phyloP scores from a whole-genome alignment of 352 stramenopile genomes.

The Globisporangium middletonii region DNA sequence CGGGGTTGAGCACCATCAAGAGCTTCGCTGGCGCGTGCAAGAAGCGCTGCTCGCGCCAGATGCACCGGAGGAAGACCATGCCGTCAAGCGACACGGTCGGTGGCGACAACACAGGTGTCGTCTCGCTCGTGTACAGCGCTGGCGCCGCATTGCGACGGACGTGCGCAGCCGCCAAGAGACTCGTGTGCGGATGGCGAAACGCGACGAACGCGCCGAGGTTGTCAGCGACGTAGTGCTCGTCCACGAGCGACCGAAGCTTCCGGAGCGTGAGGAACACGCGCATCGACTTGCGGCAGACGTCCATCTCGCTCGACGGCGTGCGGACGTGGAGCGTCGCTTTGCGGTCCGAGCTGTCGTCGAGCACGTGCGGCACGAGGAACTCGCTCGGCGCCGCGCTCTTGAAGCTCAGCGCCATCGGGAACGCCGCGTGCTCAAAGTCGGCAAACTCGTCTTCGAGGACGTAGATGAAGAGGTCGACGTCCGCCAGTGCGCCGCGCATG shows the following conservation, averaged over 20 bases:
- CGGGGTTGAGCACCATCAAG: slow-evolving; percentile 68
- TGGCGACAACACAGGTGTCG: neutral
- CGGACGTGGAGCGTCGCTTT: slow-evolving; percentile 37
- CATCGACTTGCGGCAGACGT: slow-evolving; percentile 67
- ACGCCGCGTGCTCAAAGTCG: slow-evolving; percentile 37
- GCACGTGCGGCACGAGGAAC: slow-evolving; percentile 44
- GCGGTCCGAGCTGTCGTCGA: slow-evolving; percentile 13
- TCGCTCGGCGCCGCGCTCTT: slow-evolving; percentile 68
- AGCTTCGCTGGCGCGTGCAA: slow-evolving; percentile 48
- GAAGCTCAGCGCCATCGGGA: slow-evolving; percentile 43
- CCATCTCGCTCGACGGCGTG: slow-evolving; percentile 58
- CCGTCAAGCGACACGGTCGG: slow-evolving; percentile 35
- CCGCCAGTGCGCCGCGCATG: slow-evolving; percentile 72
- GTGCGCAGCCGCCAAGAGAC: slow-evolving; percentile 24
- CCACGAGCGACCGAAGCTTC: slow-evolving; percentile 46
- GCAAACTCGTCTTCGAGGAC: slow-evolving; percentile 68
- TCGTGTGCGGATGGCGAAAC: slow-evolving; percentile 58
- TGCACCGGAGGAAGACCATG: slow-evolving; percentile 66
- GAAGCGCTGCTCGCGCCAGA: slow-evolving; percentile 78
- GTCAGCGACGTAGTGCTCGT: slow-evolving; percentile 37
- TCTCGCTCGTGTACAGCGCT: neutral
- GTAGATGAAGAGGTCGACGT: slow-evolving; percentile 79
- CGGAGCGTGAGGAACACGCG: slow-evolving; percentile 56
- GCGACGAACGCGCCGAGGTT: slow-evolving; percentile 43
- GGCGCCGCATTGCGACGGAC: neutral